Evolutionary conservation across 2,329 filamentous ascomycete species (phyloP).

Genomic region (Trichoderma endophyticum): DNA sequence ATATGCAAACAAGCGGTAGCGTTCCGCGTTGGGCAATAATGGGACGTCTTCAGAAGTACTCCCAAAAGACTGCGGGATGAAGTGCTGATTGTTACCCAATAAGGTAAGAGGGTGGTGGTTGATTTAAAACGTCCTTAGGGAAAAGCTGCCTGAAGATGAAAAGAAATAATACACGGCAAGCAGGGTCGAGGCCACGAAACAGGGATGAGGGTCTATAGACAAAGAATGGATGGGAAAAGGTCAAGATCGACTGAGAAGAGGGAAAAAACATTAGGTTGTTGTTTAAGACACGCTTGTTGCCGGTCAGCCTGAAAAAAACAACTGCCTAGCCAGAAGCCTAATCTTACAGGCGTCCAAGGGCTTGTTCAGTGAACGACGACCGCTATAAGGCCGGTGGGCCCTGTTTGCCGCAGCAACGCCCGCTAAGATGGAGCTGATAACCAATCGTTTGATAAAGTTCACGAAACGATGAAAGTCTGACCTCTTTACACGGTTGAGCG

Average conservation of each 20-base stretch:
- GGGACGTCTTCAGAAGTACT: neutral
- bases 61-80: neutral
- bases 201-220: neutral
- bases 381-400: neutral
- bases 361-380: neutral
- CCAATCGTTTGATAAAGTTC: constrained; percentile 1
- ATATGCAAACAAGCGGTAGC: constrained; percentile 13
- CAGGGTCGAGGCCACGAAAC: neutral
- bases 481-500: constrained; percentile 38
- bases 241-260: neutral
- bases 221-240: constrained; percentile 4
- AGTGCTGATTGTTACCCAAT: neutral
- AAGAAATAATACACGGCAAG: constrained; percentile 3
- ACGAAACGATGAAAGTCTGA: neutral
- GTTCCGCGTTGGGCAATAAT: constrained; percentile 16
- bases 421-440: constrained; percentile 3
- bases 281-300: constrained; percentile 14
- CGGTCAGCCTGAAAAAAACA: neutral
- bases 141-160: neutral
- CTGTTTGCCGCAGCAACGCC: constrained; percentile 28
- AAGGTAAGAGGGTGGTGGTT: neutral
- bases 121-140: neutral
- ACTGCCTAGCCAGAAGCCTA: neutral
- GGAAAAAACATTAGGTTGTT: neutral
- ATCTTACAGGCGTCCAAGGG: neutral